These are phyloP conservation scores for Phellopilus nigrolimitatus DNA, from an alignment of 1,284 basidiomycete genomes.

Conservation along the genomic window DNA sequence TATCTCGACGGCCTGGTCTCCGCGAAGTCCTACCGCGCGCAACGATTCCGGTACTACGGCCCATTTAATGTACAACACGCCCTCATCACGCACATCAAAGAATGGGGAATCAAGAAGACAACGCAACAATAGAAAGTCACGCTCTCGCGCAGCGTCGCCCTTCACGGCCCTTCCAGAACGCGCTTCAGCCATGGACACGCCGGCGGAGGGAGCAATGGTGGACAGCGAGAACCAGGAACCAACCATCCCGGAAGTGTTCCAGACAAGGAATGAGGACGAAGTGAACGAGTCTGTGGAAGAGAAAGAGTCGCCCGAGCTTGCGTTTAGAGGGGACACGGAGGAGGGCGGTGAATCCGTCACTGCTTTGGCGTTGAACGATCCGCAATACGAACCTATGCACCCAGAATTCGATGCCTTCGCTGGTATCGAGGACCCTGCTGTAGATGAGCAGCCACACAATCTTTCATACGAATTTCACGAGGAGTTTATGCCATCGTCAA, in stretches of 20 bases:
- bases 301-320: neutral
- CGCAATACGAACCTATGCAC: neutral
- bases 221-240: neutral
- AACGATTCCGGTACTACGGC: slow-evolving; percentile 5
- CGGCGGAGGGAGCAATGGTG: neutral
- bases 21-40: slow-evolving; percentile 5
- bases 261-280: slow-evolving; percentile 10
- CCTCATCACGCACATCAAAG: slow-evolving; percentile 21
- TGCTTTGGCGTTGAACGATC: slow-evolving; percentile 2
- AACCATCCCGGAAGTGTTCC: neutral
- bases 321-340: neutral
- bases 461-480: neutral
- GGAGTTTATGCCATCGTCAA: neutral
- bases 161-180: slow-evolving; percentile 2
- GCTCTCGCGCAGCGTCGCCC: slow-evolving; percentile 7
- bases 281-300: neutral
- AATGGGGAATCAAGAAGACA: slow-evolving; percentile 14
- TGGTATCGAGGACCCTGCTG: neutral
- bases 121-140: slow-evolving; percentile 12
- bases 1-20: slow-evolving; percentile 4
- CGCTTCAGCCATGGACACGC: neutral
- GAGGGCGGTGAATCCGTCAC: slow-evolving; percentile 8
- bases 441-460: neutral
- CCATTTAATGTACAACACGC: slow-evolving; percentile 21
- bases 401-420: slow-evolving; percentile 7